Base-by-base conservation (phyloP, 805 yeast species). In the Cyberlindnera suaveolens region DNA sequence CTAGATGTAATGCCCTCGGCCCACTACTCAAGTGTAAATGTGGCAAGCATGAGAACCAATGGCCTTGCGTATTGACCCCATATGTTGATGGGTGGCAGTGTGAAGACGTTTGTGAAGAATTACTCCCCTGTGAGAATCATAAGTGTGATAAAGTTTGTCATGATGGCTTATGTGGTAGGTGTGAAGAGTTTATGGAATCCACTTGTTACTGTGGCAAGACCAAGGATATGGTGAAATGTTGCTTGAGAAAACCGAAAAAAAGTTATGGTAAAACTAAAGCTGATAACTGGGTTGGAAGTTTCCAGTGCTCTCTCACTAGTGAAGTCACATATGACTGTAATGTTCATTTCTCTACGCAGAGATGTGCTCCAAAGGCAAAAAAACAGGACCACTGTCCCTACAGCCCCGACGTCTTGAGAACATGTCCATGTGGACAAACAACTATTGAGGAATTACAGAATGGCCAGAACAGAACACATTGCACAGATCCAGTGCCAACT, bases 351-450 rank as follows among this genome's bases (percentile, higher is more conserved):
- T 87, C 80, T 56, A 72, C 82, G 0, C 66, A 73, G 17, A 50
- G 66, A 0, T 63, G 71, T 44, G 56, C 56, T 55, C 63, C 60
- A 11, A 46, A 41, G 10, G 50, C 56, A 3, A 64, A 60, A 31
- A 47, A 60, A 8, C 39, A 50, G 55, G 65, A 49, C 44, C 60
- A 61, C 20, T 89, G 97, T 63, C 84, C 82, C 11, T 66, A 69
- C 36, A 68, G 85, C 5, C 95, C 96, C 0, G 64, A 68, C 15
- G 49, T 64, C 1, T 61, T 82, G n/a, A 74, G 67, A 23, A 73
- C 77, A 1, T 89, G 97, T 64, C 84, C 82, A 31, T 89, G 97
- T 68, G 96, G 96, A 1, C 80, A 82, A 54, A 72, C 78, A 2
- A 51, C 57, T 5, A 67, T 82, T 9, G 57, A 57, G 2, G 67